Evolutionary conservation across 1,284 basidiomycete species (phyloP).

Genomic region (Ganoderma sinense): DNA sequence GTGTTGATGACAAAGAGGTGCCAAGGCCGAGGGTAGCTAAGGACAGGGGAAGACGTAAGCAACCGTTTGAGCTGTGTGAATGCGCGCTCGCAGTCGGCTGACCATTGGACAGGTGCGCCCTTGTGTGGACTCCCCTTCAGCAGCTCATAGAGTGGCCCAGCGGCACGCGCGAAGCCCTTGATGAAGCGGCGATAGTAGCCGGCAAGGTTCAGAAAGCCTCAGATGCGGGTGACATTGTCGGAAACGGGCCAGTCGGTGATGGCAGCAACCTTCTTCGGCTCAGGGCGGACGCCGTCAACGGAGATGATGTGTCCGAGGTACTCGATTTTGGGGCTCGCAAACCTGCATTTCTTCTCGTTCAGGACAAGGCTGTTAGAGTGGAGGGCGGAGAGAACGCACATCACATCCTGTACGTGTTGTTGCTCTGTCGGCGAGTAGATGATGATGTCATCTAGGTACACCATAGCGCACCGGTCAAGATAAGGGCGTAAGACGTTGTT

Average conservation of each 20-base stretch:
- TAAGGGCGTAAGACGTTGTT: slow-evolving; percentile 34
- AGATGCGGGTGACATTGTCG: too few species aligned
- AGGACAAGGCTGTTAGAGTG: slow-evolving; percentile 2
- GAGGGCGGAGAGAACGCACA: slow-evolving; percentile 42
- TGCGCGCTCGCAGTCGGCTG: background rate
- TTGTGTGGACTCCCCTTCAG: slow-evolving; percentile 47
- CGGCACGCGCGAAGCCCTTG: too few species aligned
- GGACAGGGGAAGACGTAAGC: slow-evolving; percentile 11
- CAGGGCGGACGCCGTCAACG: too few species aligned
- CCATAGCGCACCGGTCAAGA: slow-evolving; percentile 29
- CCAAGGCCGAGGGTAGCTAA: slow-evolving; percentile 38
- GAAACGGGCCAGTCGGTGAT: too few species aligned
- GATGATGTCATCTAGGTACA: slow-evolving; percentile 39
- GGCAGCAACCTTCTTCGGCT: background rate
- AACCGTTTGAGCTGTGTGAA: too few species aligned
- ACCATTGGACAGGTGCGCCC: background rate
- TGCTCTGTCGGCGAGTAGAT: slow-evolving; percentile 36
- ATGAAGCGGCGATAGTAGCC: too few species aligned
- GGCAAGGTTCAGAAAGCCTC: too few species aligned
- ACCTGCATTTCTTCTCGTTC: too few species aligned
- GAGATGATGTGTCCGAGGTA: too few species aligned
- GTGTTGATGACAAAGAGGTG: slow-evolving; percentile 34
- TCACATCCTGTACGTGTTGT: slow-evolving; percentile 40
- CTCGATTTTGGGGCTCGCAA: too few species aligned
- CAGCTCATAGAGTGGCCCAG: slow-evolving; percentile 38